Percentiles rank a stretch among this genome's conserved stretches.
phyloP scores from a whole-genome alignment of 768 basidiomycete genomes.

The Pulveroboletus frians region DNA sequence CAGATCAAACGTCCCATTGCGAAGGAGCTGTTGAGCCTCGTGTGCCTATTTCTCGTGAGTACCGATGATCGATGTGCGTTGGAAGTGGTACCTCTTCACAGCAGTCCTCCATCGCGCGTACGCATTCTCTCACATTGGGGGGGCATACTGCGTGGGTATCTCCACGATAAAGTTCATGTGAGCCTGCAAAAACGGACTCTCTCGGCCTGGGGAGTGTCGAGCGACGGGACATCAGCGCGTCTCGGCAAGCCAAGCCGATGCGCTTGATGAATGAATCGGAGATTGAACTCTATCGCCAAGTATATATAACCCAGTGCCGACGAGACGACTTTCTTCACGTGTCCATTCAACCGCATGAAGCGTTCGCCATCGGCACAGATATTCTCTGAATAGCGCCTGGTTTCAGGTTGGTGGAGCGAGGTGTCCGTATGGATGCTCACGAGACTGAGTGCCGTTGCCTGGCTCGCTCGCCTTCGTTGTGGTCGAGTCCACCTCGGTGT shows the following conservation, averaged over 20 bases:
- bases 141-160: slow-evolving; percentile 65
- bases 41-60: slow-evolving; percentile 41
- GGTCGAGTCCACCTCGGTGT: slow-evolving; percentile 52
- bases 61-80: not conserved
- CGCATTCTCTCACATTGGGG: slow-evolving; percentile 69
- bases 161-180: slow-evolving; percentile 57
- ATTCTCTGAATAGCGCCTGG: slow-evolving; percentile 53
- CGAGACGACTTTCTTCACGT: slow-evolving; percentile 37
- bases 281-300: slow-evolving; percentile 17
- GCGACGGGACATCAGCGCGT: slow-evolving; percentile 38
- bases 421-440: slow-evolving; percentile 49
- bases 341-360: slow-evolving; percentile 67
- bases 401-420: slow-evolving; percentile 81
- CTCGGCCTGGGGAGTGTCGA: slow-evolving; percentile 46
- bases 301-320: slow-evolving; percentile 28
- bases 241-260: slow-evolving; percentile 11
- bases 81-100: slow-evolving; percentile 59
- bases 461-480: slow-evolving; percentile 33
- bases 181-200: slow-evolving; percentile 69
- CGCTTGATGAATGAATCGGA: slow-evolving; percentile 21
- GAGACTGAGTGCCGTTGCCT: slow-evolving; percentile 38
- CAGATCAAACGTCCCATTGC: slow-evolving; percentile 67
- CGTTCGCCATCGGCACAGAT: slow-evolving; percentile 48
- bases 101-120: slow-evolving; percentile 73
- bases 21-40: slow-evolving; percentile 64